These are phyloP conservation scores for Cokeromyces recurvatus DNA, from an alignment of 371 early-diverging fungal species.

Conservation along the genomic window DNA sequence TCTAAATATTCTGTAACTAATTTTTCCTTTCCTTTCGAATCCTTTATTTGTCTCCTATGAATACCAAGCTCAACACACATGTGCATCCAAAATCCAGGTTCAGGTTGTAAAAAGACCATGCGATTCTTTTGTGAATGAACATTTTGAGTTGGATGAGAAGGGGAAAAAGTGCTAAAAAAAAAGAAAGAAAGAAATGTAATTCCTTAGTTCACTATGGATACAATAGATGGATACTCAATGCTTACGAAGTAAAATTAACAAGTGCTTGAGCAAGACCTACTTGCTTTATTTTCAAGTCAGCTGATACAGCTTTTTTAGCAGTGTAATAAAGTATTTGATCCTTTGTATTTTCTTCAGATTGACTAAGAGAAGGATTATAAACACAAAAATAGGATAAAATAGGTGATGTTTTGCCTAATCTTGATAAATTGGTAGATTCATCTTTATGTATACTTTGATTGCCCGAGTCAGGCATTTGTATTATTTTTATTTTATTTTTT, in stretches of 20 bases:
- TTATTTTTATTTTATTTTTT: too few species aligned
- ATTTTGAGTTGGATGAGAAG: conserved; percentile 55
- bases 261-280: conserved; percentile 80
- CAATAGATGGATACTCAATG: not conserved
- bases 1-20: conserved; percentile 60
- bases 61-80: conserved; percentile 65
- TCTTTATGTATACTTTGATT: conserved; percentile 2
- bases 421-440: not conserved
- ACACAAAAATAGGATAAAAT: conserved; percentile 68
- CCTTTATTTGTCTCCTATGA: conserved; percentile 44
- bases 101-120: conserved; percentile 62
- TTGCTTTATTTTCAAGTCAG: conserved; percentile 78
- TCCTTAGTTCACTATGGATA: not conserved
- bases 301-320: conserved; percentile 63
- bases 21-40: conserved; percentile 53
- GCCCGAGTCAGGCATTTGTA: conserved; percentile 7
- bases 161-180: conserved; percentile 59
- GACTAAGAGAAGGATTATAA: conserved; percentile 71
- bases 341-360: conserved; percentile 63
- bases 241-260: conserved; percentile 72
- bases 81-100: conserved; percentile 74
- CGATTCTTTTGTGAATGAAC: conserved; percentile 72
- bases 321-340: conserved; percentile 80
- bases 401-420: conserved; percentile 39
- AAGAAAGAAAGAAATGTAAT: not conserved